Percentiles rank a stretch among this genome's conserved stretches.
Conservation (phyloP, 345 rosid genomes). For the Arabidopsis thaliana region TAIR10.1 NC_003074.8:22329501-22330000, state of each 20-base stretch:
- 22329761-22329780: slow-evolving; percentile 60
- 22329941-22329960: slow-evolving; percentile 59
- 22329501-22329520: slow-evolving; percentile 80
- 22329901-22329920: slow-evolving; percentile 54
- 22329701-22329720: slow-evolving; percentile 58
- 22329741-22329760: slow-evolving; percentile 47
- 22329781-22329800: slow-evolving; percentile 51
- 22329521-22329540: slow-evolving; percentile 60
- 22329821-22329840: slow-evolving; percentile 55
- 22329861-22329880: slow-evolving; percentile 51
- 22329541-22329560: slow-evolving; percentile 61
- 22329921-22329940: slow-evolving; percentile 54
- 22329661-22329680: slow-evolving; percentile 48
- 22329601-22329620: slow-evolving; percentile 54
- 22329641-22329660: slow-evolving; percentile 64
- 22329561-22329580: slow-evolving; percentile 48
- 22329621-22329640: slow-evolving; percentile 53
- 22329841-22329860: slow-evolving; percentile 53
- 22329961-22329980: slow-evolving; percentile 49
- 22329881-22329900: slow-evolving; percentile 49
- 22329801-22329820: slow-evolving; percentile 59
- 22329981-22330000: slow-evolving; percentile 52
- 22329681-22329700: slow-evolving; percentile 40
- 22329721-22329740: slow-evolving; percentile 52
- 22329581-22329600: slow-evolving; percentile 40